Evolutionary conservation across 2,329 filamentous ascomycete genomes (phyloP), one percentile per base, ranked within the genome.

Genomic region (Trichoderma lentiforme): DNA sequence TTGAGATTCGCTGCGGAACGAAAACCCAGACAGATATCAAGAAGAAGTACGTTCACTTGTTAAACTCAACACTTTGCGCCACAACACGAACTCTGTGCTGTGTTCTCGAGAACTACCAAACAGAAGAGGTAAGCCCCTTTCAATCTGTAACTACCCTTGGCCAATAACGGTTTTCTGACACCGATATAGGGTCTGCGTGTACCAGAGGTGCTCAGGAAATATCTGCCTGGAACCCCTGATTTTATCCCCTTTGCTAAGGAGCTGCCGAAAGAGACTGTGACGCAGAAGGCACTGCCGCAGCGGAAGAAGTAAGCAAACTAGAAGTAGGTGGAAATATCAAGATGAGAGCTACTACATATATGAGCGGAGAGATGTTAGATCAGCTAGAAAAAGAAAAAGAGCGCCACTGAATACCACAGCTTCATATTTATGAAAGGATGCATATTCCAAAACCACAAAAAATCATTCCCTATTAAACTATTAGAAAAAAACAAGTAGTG

Each of bases 31-130:
- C 91, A 32, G 93, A 95, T 75, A 87, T 88, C 72, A 92, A 81
- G 82, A 99, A 98, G 89, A 92, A 94, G 76, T 99, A 98, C 80
- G 95, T 97, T 47, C 96, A 99, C 83, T 93, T 93, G 53, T 86
- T 98, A 73, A 98, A 98, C 84, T 92, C 93, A 74, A 97, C 93
- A 24, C 86, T 98, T 51, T 95, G 92, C 81, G 95, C 95, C 21
- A 98, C 95, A 1, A 95, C 97, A 80, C 89, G 95, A 80, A 94
- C 95, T 0, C 87, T 98, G 64, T 98, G 96, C 87, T 98, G 95
- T 81, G 87, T 99, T 57, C 88, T 99, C 51, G 96, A 99, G 84
- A 99, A 98, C 84, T 98, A 95, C 83, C 96, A 99, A 85, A 96
- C 91, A 0, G 91, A 94, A 78, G 92, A 95, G 76, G 91, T 91